Percentiles rank a stretch among this genome's conserved stretches.
These are phyloP conservation scores for Curvularia spicifera DNA, from an alignment of 2,329 filamentous ascomycete species.

Conservation along the genomic window DNA sequence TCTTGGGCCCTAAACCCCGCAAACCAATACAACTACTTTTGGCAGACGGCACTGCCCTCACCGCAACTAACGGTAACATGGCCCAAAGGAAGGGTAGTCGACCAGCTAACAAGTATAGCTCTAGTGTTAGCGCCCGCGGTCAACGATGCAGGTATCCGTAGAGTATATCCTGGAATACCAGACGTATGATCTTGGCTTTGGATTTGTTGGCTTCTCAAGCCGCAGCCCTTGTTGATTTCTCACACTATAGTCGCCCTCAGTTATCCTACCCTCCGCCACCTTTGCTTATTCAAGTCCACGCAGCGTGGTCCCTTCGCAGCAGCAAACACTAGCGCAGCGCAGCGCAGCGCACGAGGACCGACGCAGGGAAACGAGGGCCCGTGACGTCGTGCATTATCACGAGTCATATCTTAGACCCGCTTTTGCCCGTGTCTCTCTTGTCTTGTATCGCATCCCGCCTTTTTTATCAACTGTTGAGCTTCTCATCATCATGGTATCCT, in stretches of 20 bases:
- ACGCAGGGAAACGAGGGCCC: constrained; percentile 4
- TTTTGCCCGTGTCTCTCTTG: neutral
- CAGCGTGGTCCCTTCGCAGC: neutral
- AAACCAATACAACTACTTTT: neutral
- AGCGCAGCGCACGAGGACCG: constrained; percentile 5
- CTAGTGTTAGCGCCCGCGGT: neutral
- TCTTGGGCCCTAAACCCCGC: neutral
- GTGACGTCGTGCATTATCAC: constrained; percentile 15
- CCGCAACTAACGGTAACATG: neutral
- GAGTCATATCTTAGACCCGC: constrained; percentile 1
- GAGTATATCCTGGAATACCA: neutral
- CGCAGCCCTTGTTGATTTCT: neutral
- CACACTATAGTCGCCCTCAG: neutral
- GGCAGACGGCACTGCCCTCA: neutral
- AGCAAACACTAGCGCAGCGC: constrained; percentile 4
- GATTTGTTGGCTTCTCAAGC: neutral
- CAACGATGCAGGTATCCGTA: neutral
- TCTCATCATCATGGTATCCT: constrained; percentile 4
- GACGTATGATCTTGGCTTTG: neutral
- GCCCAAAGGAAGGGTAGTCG: neutral
- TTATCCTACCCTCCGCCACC: neutral
- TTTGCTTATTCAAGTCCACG: neutral
- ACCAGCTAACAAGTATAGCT: neutral
- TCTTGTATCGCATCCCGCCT: constrained; percentile 1
- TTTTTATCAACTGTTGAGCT: neutral